Evolutionary conservation across 2,329 filamentous ascomycete genomes (phyloP).

Genomic region (Talaromyces sp.): DNA sequence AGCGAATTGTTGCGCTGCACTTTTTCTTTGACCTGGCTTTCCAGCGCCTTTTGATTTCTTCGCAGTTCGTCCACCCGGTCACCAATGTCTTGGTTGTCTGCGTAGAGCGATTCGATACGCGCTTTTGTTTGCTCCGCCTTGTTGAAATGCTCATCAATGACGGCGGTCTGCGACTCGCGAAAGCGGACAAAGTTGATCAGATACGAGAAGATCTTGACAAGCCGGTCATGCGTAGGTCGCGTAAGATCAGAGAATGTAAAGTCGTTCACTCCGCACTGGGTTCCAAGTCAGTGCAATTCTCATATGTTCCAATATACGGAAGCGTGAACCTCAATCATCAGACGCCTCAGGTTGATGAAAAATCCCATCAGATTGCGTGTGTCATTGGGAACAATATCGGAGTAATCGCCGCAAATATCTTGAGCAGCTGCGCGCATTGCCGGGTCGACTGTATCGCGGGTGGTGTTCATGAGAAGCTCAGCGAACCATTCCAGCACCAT

Average conservation of each 20-base stretch:
- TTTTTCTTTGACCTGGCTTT: slow-evolving; percentile 77
- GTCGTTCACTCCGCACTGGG: slow-evolving; percentile 79
- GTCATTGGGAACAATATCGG: slow-evolving; percentile 78
- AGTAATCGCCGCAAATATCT: slow-evolving; percentile 75
- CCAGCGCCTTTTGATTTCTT: slow-evolving; percentile 71
- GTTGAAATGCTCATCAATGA: slow-evolving; percentile 93
- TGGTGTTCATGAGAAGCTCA: slow-evolving; percentile 87
- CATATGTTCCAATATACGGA: background rate
- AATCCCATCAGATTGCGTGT: slow-evolving; percentile 95
- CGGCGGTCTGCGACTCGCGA: slow-evolving; percentile 80
- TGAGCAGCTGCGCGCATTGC: slow-evolving; percentile 90
- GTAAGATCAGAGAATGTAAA: slow-evolving; percentile 92
- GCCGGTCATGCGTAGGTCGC: slow-evolving; percentile 79
- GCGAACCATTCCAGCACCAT: slow-evolving; percentile 98
- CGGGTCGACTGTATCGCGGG: slow-evolving; percentile 86
- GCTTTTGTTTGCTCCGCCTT: slow-evolving; percentile 79
- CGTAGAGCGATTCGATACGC: slow-evolving; percentile 78
- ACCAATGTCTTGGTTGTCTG: slow-evolving; percentile 83
- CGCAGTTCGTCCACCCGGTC: slow-evolving; percentile 73
- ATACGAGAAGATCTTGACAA: slow-evolving; percentile 94
- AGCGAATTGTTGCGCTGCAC: slow-evolving; percentile 79
- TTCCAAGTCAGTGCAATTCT: background rate
- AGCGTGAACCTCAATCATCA: slow-evolving; percentile 59
- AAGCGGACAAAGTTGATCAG: slow-evolving; percentile 99
- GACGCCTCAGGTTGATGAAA: slow-evolving; percentile 72